These are phyloP conservation scores for Podaxis carcinomalis DNA, from an alignment of 768 basidiomycete genomes.

Conservation along the genomic window DNA sequence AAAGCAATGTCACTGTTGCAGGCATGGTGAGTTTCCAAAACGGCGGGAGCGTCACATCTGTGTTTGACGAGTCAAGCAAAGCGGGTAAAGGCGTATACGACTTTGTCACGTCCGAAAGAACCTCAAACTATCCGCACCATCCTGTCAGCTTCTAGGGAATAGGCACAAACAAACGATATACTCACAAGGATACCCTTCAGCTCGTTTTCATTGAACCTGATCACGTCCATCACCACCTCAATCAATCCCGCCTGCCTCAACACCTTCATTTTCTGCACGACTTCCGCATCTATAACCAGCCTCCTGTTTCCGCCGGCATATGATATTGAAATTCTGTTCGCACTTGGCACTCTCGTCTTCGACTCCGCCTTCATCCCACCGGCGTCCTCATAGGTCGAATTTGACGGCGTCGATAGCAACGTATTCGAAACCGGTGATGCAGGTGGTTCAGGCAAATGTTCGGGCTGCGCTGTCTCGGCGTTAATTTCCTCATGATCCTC, in stretches of 20 bases:
- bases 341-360: conserved; percentile 50
- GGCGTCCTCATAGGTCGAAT: conserved; percentile 44
- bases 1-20: conserved; percentile 56
- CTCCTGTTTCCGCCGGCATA: conserved; percentile 88
- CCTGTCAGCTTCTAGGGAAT: conserved; percentile 11
- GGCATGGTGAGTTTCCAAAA: conserved; percentile 56
- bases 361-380: conserved; percentile 33
- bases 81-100: conserved; percentile 61
- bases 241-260: conserved; percentile 81
- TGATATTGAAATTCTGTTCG: conserved; percentile 89
- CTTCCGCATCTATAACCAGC: conserved; percentile 84
- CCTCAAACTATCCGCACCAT: conserved; percentile 55
- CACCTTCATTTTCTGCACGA: conserved; percentile 77
- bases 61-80: conserved; percentile 30
- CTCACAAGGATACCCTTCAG: conserved; percentile 76
- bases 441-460: conserved; percentile 57
- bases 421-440: conserved; percentile 53
- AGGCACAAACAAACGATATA: conserved; percentile 14
- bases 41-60: conserved; percentile 69
- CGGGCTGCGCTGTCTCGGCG: conserved; percentile 25
- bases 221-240: conserved; percentile 68
- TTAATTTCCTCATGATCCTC: conserved; percentile 12
- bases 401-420: conserved; percentile 34
- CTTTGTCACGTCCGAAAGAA: conserved; percentile 65
- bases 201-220: conserved; percentile 47